Evolutionary conservation across 164 flowering plant genomes (phyloP), one percentile per base, ranked within the genome.

Genomic region (Aristolochia californica): DNA sequence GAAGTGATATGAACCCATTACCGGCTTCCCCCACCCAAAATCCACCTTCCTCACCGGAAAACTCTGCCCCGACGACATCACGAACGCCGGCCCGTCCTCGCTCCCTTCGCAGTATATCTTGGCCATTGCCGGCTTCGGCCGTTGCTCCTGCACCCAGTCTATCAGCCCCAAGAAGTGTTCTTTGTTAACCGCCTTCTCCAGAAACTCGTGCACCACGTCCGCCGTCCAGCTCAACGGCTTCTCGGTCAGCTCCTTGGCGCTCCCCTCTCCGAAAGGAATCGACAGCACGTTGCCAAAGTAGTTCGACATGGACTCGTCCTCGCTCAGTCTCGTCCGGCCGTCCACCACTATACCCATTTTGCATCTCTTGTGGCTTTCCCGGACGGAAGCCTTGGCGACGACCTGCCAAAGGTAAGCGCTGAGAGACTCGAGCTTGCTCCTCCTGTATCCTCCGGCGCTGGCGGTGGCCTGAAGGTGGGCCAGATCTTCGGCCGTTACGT

Each of bases 271-370:
- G 25, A 45, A 71, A 0, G 80, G 77, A 1, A 73, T 68, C 1
- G 80, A 73, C 1, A 76, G 51, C 17, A 76, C 73, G 55, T 76
- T 76, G 13, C 75, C 80, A 15, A 76, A 71, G 61, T 76, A 69
- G 15, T 28, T 30, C 8, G 30, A 18, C 71, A 73, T 66, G 30
- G 43, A 57, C 21, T 0, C 55, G 13, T 25, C 70, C 4, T 45
- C 58, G 14, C 50, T 27, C 12, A 66, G 18, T 48, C 64, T 45
- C 15, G 40, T 40, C 43, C 68, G 58, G 13, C 68, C 68, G 22
- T 59, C 68, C 5, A 59, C 68, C 14, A 60, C 59, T n/a, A 59
- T n/a, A 17, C 68, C 68, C 63, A 66, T 54, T 43, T 43, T 59
- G 30, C 58, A 53, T n/a, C 48, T 40, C 48, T 49, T 50, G 2